Percentiles rank a stretch among this genome's conserved stretches.
phyloP scores from a whole-genome alignment of 352 stramenopile species.

The Blastocystis sp. region DNA sequence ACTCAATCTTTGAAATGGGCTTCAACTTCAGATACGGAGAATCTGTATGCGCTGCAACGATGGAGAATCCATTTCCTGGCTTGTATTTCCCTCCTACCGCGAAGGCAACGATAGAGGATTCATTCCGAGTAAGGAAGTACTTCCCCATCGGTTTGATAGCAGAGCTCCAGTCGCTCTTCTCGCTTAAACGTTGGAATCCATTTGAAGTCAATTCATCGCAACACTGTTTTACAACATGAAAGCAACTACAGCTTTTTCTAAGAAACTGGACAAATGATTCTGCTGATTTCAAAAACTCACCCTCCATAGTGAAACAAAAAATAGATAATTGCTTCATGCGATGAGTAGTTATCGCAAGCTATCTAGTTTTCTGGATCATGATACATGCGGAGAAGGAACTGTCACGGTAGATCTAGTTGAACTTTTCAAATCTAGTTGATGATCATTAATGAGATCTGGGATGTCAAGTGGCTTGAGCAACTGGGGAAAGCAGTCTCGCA shows the following conservation, averaged over 20 bases:
- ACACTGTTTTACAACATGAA: slow-evolving; percentile 56
- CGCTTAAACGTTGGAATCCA: slow-evolving; percentile 48
- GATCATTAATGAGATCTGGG: neutral
- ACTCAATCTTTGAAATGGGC: slow-evolving; percentile 80
- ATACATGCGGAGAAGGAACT: neutral
- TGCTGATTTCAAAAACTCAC: slow-evolving; percentile 42
- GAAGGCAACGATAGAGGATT: slow-evolving; percentile 86
- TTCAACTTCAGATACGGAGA: slow-evolving; percentile 88
- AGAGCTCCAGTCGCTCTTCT: slow-evolving; percentile 9
- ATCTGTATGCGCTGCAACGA: slow-evolving; percentile 93
- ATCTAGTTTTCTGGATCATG: slow-evolving; percentile 12
- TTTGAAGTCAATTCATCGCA: neutral
- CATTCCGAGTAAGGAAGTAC: slow-evolving; percentile 92
- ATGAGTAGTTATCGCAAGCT: neutral
- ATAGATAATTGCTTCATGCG: neutral
- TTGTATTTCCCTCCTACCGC: slow-evolving; percentile 82
- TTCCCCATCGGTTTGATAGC: slow-evolving; percentile 75
- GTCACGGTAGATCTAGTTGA: neutral
- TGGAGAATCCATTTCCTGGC: slow-evolving; percentile 83
- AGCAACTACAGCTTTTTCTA: neutral
- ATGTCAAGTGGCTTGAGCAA: neutral
- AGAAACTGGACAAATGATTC: slow-evolving; percentile 55
- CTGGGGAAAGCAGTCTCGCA: neutral
- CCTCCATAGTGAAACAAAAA: neutral
- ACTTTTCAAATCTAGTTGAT: neutral